Evolutionary conservation across 805 yeast genomes (phyloP).

Genomic region (Teunomyces atbi): DNA sequence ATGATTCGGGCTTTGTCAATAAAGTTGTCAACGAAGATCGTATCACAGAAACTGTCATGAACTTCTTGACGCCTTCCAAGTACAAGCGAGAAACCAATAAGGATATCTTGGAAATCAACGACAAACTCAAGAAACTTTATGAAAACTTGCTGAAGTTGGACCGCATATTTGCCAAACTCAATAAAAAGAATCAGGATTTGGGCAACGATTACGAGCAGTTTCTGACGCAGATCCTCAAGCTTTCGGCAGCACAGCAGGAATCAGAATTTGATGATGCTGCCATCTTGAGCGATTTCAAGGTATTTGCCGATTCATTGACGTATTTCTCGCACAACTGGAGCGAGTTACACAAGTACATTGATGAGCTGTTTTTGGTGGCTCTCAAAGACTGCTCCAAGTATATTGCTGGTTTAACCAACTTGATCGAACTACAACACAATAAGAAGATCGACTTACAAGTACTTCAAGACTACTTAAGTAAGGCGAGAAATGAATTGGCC

Average conservation of each 20-base stretch:
- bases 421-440: conserved; percentile 83
- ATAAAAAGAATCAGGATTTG: conserved; percentile 70
- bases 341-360: conserved; percentile 49
- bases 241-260: conserved; percentile 53
- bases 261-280: conserved; percentile 10
- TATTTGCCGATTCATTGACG: conserved; percentile 38
- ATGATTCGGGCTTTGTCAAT: conserved; percentile 23
- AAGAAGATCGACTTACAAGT: conserved; percentile 91
- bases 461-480: conserved; percentile 70
- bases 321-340: conserved; percentile 41
- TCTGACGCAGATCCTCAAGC: conserved; percentile 63
- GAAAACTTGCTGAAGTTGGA: conserved; percentile 81
- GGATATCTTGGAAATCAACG: conserved; percentile 59
- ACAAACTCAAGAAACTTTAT: conserved; percentile 77
- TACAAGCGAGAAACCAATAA: conserved; percentile 75
- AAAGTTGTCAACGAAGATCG: conserved; percentile 63
- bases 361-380: conserved; percentile 77
- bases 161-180: conserved; percentile 68
- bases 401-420: conserved; percentile 43
- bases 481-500: conserved; percentile 66
- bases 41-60: conserved; percentile 87
- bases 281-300: conserved; percentile 31
- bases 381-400: conserved; percentile 85
- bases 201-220: conserved; percentile 72
- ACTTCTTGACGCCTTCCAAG: conserved; percentile 76